Base-by-base conservation (phyloP, 345 rosid genomes). In the Microthlaspi erraticum region DNA sequence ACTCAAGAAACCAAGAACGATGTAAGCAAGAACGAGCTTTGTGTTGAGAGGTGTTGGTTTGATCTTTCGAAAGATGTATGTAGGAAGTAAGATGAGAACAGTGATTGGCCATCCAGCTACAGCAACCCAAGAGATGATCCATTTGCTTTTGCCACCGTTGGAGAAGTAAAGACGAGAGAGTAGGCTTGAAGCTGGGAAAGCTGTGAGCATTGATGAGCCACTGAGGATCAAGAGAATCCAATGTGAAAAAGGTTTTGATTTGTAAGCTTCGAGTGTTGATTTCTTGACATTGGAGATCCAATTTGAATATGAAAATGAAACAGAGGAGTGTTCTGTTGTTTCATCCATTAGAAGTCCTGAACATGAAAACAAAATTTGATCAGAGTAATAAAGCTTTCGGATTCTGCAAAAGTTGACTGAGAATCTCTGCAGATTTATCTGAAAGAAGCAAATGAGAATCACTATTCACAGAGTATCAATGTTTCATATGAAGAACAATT, bases 101-200 rank as follows among this genome's bases (percentile, higher is more conserved):
- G 89, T 83, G 62, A 90, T 51, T 60, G 96, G 96, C 96, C 97
- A 90, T 3, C 94, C 98, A 8, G 86, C 94, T 4, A 88, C 96
- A 0, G 96, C 84, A 8, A 81, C 88, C 98, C 96, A 90, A 8
- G 97, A 90, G 69, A 93, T 90, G 79, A 90, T 83, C 98, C 96
- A 93, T 68, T 93, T 90, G 87, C 98, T 93, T 52, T 75, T 66
- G 33, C 96, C 98, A 0, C 96, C 96, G 39, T 93, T 83, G 5
- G 85, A 62, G 73, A 62, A 88, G 66, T 93, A 93, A 72, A 90
- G 81, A 17, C 97, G 89, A 7, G 96, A 83, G 0, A 88, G 67
- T 36, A 93, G 82, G 71, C 88, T 87, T 8, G 93, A 93, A 52
- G 97, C 93, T 5, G 97, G 93, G 68, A 90, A 88, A 0, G 93